Conservation (phyloP, 306 rosid genomes). For the Prunus campanulata region DNA sequence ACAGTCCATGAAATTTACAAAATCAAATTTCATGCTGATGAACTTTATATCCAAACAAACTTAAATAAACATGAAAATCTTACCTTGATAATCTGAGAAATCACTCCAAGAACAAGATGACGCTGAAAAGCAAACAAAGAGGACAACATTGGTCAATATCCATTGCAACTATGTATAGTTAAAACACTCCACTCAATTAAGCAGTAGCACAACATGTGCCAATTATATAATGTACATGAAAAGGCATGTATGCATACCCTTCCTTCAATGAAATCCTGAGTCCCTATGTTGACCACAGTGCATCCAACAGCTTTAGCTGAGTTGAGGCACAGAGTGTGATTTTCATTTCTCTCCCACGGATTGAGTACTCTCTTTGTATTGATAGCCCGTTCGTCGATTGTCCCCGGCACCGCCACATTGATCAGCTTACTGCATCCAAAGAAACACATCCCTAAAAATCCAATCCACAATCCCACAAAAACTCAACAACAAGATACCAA, state of each 20-base stretch:
- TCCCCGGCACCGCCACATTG: slow-evolving; percentile 94
- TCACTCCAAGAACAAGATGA: slow-evolving; percentile 92
- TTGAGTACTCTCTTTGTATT: slow-evolving; percentile 83
- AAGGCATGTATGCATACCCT: slow-evolving; percentile 59
- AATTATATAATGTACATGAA: neutral
- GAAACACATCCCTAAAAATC: neutral
- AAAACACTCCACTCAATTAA: neutral
- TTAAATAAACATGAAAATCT: slow-evolving; percentile 10
- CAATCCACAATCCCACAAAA: slow-evolving; percentile 5
- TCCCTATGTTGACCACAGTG: slow-evolving; percentile 93
- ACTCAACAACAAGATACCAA: neutral
- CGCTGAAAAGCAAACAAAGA: slow-evolving; percentile 62
- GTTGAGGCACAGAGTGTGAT: slow-evolving; percentile 95
- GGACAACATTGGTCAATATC: neutral
- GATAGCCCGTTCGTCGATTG: slow-evolving; percentile 91
- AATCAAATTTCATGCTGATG: neutral
- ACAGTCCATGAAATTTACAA: neutral
- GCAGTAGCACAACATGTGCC: neutral
- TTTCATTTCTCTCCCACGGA: slow-evolving; percentile 99
- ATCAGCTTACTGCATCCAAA: slow-evolving; percentile 79
- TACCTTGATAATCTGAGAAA: slow-evolving; percentile 97
- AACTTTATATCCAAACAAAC: neutral
- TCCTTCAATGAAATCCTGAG: slow-evolving; percentile 97
- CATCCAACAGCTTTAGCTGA: slow-evolving; percentile 99
- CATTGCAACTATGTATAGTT: neutral